Base-by-base conservation (phyloP, 208 protist species). In the Leptomonas pyrrhocoris region DNA sequence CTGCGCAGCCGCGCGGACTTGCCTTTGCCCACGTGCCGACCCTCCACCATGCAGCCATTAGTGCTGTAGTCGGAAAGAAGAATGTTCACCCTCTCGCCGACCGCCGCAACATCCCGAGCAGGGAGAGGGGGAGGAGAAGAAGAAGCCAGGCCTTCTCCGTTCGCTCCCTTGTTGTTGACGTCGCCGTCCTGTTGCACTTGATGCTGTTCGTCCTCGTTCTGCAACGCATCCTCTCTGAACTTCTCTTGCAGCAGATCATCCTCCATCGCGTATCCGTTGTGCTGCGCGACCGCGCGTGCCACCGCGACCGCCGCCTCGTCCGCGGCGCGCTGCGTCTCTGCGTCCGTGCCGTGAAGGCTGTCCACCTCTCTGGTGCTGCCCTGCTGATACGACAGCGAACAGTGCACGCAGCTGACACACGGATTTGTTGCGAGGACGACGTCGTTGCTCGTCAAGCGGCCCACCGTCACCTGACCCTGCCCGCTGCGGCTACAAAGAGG, bases 371-470 rank as follows among this genome's bases (percentile, higher is more conserved):
- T 45, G 8, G 56, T 64, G 28, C 49, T 49, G 49, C 28, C n/a
- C 0, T 51, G 54, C 56, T 51, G 60, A 25, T n/a, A 31, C 11
- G 50, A 68, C 13, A 83, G 38, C 9, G 73, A 54, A 62, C 84
- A 89, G 50, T 89, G 84, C 23, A 89, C 73, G 28, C 71, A 67
- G 73, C 84, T 89, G 42, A 89, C 68, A 55, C 74, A 89, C 3
- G 80, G 80, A 57, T 86, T 89, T 1, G 67, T 57, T n/a, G 53
- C 13, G 53, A 89, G 51, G 31, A 51, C 72, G 6, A 82, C 59
- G 61, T 84, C 73, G 62, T 81, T 84, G 61, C 58, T 79, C 34
- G 49, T 18, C 16, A 81, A 64, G 12, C 84, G 79, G n/a, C 84
- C 84, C 8, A 89, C 60, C 34, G 60, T 60, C 36, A 80, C 68